Evolutionary conservation across 2,329 filamentous ascomycete genomes (phyloP), one percentile per base, ranked within the genome.

Genomic region (Clarireedia sp.): DNA sequence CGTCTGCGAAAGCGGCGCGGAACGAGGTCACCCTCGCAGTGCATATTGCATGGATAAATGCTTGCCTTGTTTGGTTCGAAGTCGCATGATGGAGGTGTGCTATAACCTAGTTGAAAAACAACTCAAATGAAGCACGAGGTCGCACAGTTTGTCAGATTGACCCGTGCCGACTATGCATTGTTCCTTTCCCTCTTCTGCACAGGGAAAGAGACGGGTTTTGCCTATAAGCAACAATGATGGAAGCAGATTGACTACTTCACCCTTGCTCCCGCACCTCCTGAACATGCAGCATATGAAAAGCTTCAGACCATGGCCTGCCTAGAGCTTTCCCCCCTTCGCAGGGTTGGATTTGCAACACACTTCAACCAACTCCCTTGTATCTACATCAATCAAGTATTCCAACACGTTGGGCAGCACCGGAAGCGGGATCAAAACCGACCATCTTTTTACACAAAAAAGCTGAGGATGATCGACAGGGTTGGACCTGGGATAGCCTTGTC

Each of bases 1-100:
- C 62, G 58, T 47, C 59, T 59, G 60, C 60, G 58, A 64, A 57
- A 58, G 59, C 61, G 63, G 65, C 61, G 62, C 62, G 63, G 62
- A 61, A 58, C 61, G 59, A 57, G 50, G 52, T 37, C 52, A 54
- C 45, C 52, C 46, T 50, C 45, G 46, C 46, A 50, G 49, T 54
- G 37, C 52, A 54, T 54, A 43, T n/a, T 6, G 29, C 52, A 54
- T 54, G 52, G 52, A 43, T 54, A 21, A 47, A 19, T 33, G 43
- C 5, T 2, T 24, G 12, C 19, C 3, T 7, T 12, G 17, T 17
- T 45, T 21, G 19, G 41, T 45, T 19, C 6, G 12, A 10, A 37
- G 29, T 33, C 12, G 29, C 29, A 33, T 33, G 29, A 33, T 33
- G 29, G 29, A n/a, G 14, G 38, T 19, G 38, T 41, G 38, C 38